Base-by-base conservation (phyloP, 2,329 filamentous ascomycete genomes). In the Microdochium nivale region DNA sequence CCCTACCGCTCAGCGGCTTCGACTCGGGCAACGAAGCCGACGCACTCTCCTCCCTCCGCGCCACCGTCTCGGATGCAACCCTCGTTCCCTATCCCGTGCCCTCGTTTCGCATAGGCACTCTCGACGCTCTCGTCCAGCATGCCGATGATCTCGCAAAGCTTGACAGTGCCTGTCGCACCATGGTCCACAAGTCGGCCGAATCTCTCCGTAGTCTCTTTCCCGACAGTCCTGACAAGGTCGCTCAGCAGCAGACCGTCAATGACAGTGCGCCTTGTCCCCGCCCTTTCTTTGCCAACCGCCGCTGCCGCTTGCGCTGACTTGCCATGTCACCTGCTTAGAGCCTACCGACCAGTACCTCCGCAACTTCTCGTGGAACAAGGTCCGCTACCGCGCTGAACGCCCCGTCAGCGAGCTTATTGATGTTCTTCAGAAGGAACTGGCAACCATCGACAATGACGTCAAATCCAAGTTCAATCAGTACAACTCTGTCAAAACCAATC, bases 91-190 rank as follows among this genome's bases (percentile, higher is more conserved):
- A 97, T 66, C 74, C 81, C 52, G 87, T 97, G 56, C 94, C 94
- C 21, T 86, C 90, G 58, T 96, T 99, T 80, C 99, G 97, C 76
- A 95, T 99, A 67, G 94, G 94, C 53, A 96, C 94, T 0, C 79
- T 99, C 35, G 94, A 99, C 72, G 90, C 88, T 37, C 78, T 99
- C 53, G 90, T 99, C 46, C 89, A 96, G 72, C 92, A 99, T 70
- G 94, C 94, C 52, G 94, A 99, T 65, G 94, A 97, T 65, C 77
- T 99, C 51, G 80, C 85, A 53, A 97, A 96, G 81, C 83, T 97
- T 49, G 89, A 95, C 59, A 69, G 78, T 33, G 79, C 81, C 33
- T 96, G 90, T 67, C 83, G 91, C 69, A 81, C 78, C 50, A 89
- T 96, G 7, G 91, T 95, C 37, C 79, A 78, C 60, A 97, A 96